These are phyloP conservation scores for Pezicula neosporulosa DNA, from an alignment of 2,329 filamentous ascomycete species.

Conservation along the genomic window DNA sequence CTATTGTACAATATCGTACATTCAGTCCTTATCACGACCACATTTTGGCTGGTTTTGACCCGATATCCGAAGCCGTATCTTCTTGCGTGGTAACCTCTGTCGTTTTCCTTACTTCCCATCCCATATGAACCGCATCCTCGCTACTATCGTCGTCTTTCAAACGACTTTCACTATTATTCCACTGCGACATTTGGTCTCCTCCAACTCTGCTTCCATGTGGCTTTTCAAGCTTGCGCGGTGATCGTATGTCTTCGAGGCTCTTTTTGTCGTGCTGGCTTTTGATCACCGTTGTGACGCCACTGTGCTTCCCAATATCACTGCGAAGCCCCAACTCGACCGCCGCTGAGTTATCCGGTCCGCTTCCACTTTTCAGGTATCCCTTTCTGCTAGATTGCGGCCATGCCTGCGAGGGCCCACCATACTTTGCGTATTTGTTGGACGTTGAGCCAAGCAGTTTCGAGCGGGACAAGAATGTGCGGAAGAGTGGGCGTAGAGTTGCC, in stretches of 20 bases:
- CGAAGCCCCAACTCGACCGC: slow-evolving; percentile 8
- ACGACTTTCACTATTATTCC: slow-evolving; percentile 3
- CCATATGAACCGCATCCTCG: slow-evolving; percentile 1
- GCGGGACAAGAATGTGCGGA: slow-evolving; percentile 17
- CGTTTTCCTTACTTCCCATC: slow-evolving; percentile 9
- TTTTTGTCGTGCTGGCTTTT: slow-evolving; percentile 4
- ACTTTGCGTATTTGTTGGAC: neutral
- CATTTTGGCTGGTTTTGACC: no score
- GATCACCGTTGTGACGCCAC: slow-evolving; percentile 10
- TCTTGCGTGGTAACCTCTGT: slow-evolving; percentile 8
- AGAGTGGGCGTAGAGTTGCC: slow-evolving; percentile 22
- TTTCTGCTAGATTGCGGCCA: neutral
- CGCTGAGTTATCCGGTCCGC: neutral
- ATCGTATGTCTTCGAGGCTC: neutral
- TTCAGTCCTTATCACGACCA: no score
- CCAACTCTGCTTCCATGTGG: neutral
- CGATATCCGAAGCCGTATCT: no score
- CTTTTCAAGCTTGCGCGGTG: neutral
- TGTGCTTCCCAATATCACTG: slow-evolving; percentile 7
- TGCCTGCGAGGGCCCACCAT: neutral
- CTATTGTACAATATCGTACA: no score
- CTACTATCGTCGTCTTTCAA: slow-evolving; percentile 11
- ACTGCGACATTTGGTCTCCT: neutral
- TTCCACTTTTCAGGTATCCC: slow-evolving; percentile 8
- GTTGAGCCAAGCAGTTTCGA: slow-evolving; percentile 11